phyloP scores from a whole-genome alignment of 164 flowering plant genomes.

The grape (Vitis vinifera) region DNA sequence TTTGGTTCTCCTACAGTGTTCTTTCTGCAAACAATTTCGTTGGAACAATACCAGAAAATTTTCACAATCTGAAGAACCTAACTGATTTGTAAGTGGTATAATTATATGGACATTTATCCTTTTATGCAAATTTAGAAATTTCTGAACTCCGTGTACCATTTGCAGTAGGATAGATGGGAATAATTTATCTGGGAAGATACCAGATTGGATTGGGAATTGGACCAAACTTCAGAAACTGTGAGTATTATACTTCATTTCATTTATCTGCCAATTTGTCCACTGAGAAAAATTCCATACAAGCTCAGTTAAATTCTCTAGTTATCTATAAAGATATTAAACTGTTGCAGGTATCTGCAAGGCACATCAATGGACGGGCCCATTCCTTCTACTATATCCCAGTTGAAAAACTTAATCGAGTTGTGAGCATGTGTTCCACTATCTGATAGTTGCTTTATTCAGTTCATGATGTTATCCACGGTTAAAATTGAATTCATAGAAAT shows the following conservation, averaged over 20 bases:
- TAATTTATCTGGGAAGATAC: conserved; percentile 67
- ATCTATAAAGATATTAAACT: too few relatives aligned
- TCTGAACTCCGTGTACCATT: conserved; percentile 6
- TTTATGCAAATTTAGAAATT: background rate
- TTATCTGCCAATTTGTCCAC: background rate
- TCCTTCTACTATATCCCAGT: conserved; percentile 54
- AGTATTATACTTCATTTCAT: conserved; percentile 22
- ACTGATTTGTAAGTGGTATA: conserved; percentile 55
- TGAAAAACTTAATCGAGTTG: conserved; percentile 54
- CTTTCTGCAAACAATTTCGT: conserved; percentile 55
- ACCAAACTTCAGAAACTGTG: conserved; percentile 50
- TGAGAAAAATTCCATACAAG: too few relatives aligned
- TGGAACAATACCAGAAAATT: conserved; percentile 53
- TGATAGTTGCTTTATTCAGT: background rate
- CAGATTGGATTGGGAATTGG: conserved; percentile 85
- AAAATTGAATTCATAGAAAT: background rate
- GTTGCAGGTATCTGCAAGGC: conserved; percentile 78
- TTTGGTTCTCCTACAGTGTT: conserved; percentile 36
- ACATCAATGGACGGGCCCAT: conserved; percentile 81
- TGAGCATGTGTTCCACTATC: conserved; percentile 28
- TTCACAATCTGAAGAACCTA: conserved; percentile 48
- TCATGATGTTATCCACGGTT: background rate
- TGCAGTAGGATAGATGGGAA: conserved; percentile 86
- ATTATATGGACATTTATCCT: background rate
- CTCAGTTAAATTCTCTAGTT: background rate